phyloP scores from a whole-genome alignment of 106 monocot genomes.

The Hemerocallis citrina region DNA sequence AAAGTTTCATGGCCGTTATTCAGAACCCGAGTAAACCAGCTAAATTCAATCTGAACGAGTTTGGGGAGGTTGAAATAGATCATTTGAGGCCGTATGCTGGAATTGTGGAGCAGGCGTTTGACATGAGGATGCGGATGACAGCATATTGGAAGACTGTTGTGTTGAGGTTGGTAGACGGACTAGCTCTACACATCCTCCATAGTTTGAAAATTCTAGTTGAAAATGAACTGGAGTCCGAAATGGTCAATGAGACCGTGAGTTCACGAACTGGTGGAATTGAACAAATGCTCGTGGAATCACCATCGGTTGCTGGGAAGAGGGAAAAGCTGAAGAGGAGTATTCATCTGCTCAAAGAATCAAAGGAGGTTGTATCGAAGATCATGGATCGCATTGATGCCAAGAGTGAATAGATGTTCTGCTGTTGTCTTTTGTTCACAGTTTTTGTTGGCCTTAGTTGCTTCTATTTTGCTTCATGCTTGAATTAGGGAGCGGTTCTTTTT shows the following conservation, averaged over 20 bases:
- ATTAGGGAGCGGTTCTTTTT: too few relatives aligned
- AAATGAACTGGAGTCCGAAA: slow-evolving; percentile 24
- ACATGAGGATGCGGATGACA: slow-evolving; percentile 23
- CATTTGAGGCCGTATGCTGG: slow-evolving; percentile 19
- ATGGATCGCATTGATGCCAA: slow-evolving; percentile 40
- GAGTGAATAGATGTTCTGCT: too few relatives aligned
- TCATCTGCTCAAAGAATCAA: slow-evolving; percentile 39
- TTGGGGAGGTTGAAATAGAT: slow-evolving; percentile 22
- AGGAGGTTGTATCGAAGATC: slow-evolving; percentile 32
- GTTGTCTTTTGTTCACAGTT: too few relatives aligned
- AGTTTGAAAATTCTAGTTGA: slow-evolving; percentile 33
- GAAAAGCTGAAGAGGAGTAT: slow-evolving; percentile 42
- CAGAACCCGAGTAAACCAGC: not conserved
- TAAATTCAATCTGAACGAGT: not conserved
- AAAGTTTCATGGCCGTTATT: slow-evolving; percentile 13
- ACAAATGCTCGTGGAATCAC: slow-evolving; percentile 43
- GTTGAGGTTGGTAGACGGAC: slow-evolving; percentile 28
- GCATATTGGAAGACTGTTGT: slow-evolving; percentile 34
- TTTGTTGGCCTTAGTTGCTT: too few relatives aligned
- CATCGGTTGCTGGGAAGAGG: slow-evolving; percentile 29
- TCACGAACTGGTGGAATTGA: slow-evolving; percentile 14
- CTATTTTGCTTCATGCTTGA: too few relatives aligned
- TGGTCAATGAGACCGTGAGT: slow-evolving; percentile 22
- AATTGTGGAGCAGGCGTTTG: slow-evolving; percentile 24
- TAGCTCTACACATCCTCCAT: slow-evolving; percentile 20